These are phyloP conservation scores for Ophiostoma angusticollis DNA, from an alignment of 2,329 filamentous ascomycete genomes.

Conservation along the genomic window DNA sequence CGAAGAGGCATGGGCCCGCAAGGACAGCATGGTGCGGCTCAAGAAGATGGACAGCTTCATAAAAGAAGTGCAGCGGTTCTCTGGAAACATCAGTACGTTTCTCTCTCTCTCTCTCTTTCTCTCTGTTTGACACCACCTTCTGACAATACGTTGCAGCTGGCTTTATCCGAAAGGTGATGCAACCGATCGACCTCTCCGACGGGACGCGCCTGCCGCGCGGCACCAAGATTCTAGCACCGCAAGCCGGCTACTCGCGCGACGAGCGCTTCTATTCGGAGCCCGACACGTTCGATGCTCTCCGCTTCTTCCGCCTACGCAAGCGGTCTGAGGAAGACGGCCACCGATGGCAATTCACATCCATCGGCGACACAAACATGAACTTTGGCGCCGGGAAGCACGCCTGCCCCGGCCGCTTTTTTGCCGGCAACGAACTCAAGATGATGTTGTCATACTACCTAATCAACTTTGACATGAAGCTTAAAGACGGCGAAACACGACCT, in stretches of 20 bases:
- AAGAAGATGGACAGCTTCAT: conserved; percentile 38
- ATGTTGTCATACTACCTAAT: conserved; percentile 29
- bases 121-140: background rate
- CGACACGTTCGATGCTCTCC: conserved; percentile 34
- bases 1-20: conserved; percentile 28
- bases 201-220: conserved; percentile 30
- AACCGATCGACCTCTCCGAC: conserved; percentile 32
- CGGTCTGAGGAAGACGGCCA: conserved; percentile 25
- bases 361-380: conserved; percentile 30
- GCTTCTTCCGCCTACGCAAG: conserved; percentile 34
- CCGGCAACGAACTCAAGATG: conserved; percentile 33
- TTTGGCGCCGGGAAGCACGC: conserved; percentile 36
- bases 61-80: conserved; percentile 29
- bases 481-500: conserved; percentile 26
- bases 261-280: conserved; percentile 27
- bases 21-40: conserved; percentile 30
- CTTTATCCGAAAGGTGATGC: conserved; percentile 33
- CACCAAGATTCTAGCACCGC: conserved; percentile 29
- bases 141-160: conserved; percentile 21
- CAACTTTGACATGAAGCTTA: conserved; percentile 29
- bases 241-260: conserved; percentile 29
- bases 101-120: background rate
- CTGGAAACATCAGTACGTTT: conserved; percentile 30
- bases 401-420: conserved; percentile 37
- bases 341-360: conserved; percentile 30